phyloP scores from a whole-genome alignment of 2,329 filamentous ascomycete genomes.

The Fusarium cicatricum region DNA sequence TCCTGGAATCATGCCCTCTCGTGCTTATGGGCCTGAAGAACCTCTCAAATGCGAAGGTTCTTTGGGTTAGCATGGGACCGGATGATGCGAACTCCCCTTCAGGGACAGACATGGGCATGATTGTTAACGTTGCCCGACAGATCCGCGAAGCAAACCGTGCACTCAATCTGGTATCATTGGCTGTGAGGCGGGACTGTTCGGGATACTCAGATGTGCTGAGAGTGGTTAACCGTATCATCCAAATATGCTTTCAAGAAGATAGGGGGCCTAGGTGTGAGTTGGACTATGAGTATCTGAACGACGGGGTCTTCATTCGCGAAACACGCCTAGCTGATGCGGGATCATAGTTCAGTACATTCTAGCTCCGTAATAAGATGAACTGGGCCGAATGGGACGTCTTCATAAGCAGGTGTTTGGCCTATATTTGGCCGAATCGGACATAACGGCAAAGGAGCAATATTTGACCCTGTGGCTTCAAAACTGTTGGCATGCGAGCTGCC shows the following conservation, averaged over 20 bases:
- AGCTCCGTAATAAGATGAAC: too few relatives aligned
- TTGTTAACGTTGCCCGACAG: background rate
- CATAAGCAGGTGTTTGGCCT: too few relatives aligned
- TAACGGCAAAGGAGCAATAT: too few relatives aligned
- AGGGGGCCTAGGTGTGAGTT: constrained; percentile 1
- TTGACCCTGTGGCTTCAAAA: too few relatives aligned
- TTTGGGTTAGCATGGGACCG: constrained; percentile 10
- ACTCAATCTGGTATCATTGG: background rate
- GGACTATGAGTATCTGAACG: constrained; percentile 19
- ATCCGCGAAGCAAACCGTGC: background rate
- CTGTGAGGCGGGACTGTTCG: background rate
- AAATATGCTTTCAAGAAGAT: constrained; percentile 10
- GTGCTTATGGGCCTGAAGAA: background rate
- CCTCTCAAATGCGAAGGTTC: background rate
- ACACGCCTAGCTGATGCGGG: too few relatives aligned
- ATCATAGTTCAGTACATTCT: too few relatives aligned
- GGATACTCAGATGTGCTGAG: background rate
- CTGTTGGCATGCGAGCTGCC: too few relatives aligned
- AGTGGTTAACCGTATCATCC: constrained; percentile 4
- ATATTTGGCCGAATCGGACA: too few relatives aligned
- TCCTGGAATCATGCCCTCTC: rapidly evolving
- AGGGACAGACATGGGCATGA: background rate
- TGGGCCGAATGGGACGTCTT: too few relatives aligned
- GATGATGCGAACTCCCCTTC: rapidly evolving
- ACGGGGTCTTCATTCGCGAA: background rate